A percentile compares a stretch with the other conserved stretches of the same genome.
Evolutionary conservation across 192 early-diverging fungal species (phyloP).

Genomic region (Jimgerdemannia lactiflua): DNA sequence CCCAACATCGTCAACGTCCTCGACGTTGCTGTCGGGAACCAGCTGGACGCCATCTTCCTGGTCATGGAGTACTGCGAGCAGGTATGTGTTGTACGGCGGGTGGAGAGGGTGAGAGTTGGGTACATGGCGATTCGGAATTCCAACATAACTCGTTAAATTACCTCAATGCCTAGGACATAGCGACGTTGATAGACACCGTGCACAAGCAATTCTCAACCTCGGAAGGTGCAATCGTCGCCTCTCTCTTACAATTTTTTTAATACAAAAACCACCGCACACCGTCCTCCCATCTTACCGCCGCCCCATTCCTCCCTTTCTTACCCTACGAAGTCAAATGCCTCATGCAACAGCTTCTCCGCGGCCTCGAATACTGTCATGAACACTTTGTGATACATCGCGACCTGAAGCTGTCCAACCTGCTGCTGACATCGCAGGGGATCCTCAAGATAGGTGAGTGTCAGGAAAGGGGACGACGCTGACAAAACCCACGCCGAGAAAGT

Average conservation of each 20-base stretch:
- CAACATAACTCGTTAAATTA: too few relatives aligned
- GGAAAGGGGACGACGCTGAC: too few relatives aligned
- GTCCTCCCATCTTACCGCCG: neutral
- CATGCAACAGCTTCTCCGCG: constrained; percentile 67
- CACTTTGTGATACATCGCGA: constrained; percentile 64
- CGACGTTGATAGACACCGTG: constrained; percentile 49
- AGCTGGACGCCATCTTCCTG: constrained; percentile 76
- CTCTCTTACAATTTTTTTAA: neutral
- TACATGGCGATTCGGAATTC: neutral
- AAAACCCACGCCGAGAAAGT: neutral
- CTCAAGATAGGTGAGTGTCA: constrained; percentile 64
- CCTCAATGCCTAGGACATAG: constrained; percentile 35
- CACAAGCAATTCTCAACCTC: constrained; percentile 52
- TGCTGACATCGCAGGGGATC: constrained; percentile 62
- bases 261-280: too few relatives aligned
- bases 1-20: constrained; percentile 69
- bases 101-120: neutral
- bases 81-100: constrained; percentile 33
- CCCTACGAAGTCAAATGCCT: constrained; percentile 60
- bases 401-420: constrained; percentile 75
- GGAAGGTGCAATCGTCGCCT: constrained; percentile 35
- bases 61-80: constrained; percentile 91
- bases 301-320: neutral
- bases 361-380: constrained; percentile 67
- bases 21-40: constrained; percentile 66